These are phyloP conservation scores for Hebeloma cylindrosporum DNA, from an alignment of 768 basidiomycete genomes.

Conservation along the genomic window DNA sequence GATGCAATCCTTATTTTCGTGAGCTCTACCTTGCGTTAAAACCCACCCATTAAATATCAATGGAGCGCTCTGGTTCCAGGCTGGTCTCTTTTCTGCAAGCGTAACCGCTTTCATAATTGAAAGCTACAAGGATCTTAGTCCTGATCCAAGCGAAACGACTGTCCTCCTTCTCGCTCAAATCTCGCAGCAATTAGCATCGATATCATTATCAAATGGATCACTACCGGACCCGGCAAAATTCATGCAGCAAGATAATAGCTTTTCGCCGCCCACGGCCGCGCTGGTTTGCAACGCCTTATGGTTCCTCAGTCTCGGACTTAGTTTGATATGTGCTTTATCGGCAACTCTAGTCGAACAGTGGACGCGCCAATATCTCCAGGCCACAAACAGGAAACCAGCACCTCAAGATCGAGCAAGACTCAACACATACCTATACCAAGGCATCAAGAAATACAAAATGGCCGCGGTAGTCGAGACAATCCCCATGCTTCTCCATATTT, in stretches of 20 bases:
- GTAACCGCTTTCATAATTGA: conserved; percentile 41
- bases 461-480: conserved; percentile 39
- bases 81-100: conserved; percentile 41
- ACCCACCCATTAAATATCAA: not conserved
- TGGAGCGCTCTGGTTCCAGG: conserved; percentile 22
- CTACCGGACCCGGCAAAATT: conserved; percentile 4
- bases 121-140: conserved; percentile 35
- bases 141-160: conserved; percentile 25
- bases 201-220: conserved; percentile 20
- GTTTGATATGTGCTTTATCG: conserved; percentile 39
- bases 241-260: conserved; percentile 8
- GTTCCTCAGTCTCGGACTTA: conserved; percentile 47
- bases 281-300: conserved; percentile 42
- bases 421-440: conserved; percentile 40
- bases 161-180: conserved; percentile 33
- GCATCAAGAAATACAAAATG: conserved; percentile 39
- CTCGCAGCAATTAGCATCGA: conserved; percentile 27
- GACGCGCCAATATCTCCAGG: conserved; percentile 41
- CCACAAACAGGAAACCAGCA: conserved; percentile 31
- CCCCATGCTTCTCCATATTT: conserved; percentile 47
- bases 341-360: conserved; percentile 52
- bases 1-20: conserved; percentile 42
- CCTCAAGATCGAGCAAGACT: conserved; percentile 42
- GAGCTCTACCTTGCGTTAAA: conserved; percentile 5
- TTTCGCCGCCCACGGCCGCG: conserved; percentile 28